Base-by-base conservation (phyloP, 331 rosid species). In the Malus hybrid region DNA sequence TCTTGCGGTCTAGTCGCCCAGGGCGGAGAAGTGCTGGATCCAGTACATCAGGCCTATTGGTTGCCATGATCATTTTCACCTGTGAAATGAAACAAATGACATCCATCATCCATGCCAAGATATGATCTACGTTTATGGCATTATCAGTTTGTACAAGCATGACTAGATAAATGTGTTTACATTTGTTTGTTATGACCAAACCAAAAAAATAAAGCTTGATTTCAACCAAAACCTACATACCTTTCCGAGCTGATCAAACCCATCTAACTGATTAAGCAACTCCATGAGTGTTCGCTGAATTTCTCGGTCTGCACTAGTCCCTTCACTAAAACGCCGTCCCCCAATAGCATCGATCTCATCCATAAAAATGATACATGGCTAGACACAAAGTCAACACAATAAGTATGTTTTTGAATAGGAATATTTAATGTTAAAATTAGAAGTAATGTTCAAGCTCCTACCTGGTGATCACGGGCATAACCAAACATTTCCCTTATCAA, bases 321-420 rank as follows among this genome's bases (percentile, higher is more conserved):
- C 99, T 81, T 89, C 95, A 46, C 97, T 95, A 74, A 95, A 90
- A 63, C 99, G 96, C 42, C 97, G 96, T 32, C 99, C 99, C 77
- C 99, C 99, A 84, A 95, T 95, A 81, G 97, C 99, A 83, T 94
- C 99, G 22, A 94, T 94, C 86, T 94, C 99, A 65, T 94, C 99
- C 99, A 94, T 94, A 80, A 95, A 95, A 60, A 95, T 95, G 86
- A 95, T 95, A 90, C 99, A 95, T 54, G 99, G 99, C 97, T 95
- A 52, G n/a, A 82, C 69, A 78, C 50, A 72, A 16, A 34, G 33
- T 80, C 20, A 57, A 79, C 76, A 34, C 36, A 78, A 5, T 72
- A 73, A 72, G 62, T 19, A 62, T 14, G 28, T 10, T 48, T 46
- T 4, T 10, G 7, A 32, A 81, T 33, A n/a, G 33, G 13, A 66